Base-by-base conservation (phyloP, 306 rosid genomes). In the Luffa acutangula region DNA sequence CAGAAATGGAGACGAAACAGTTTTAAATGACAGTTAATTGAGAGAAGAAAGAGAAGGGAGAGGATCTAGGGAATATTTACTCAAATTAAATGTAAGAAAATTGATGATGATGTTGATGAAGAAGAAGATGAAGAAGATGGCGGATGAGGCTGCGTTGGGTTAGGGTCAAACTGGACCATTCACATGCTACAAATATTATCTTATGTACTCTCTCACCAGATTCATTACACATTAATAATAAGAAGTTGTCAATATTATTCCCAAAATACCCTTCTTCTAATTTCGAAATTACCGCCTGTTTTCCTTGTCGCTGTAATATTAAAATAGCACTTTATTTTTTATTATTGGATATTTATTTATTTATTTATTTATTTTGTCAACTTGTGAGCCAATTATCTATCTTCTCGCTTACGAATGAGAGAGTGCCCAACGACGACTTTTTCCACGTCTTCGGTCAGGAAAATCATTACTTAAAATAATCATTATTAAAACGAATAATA, bases 91-190 rank as follows among this genome's bases (percentile, higher is more conserved):
- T n/a, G 31, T 9, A 20, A 42, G 14, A 34, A 13, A 12, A 10
- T 4, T 18, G 34, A 15, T 1, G 18, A 63, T 4, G 37, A 43
- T 10, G 72, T 65, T 17, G 58, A 49, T 20, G 74, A 45, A 5
- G 74, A 46, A 78, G 72, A 76, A 25, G 58, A 49, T 20, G 74
- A 45, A 3, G 74, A 46, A 78, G 52, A 51, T 58, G 31, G 64
- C 72, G 83, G 76, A 51, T 58, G 80, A 58, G 77, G 80, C 78
- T 82, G 80, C 82, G 80, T 21, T 74, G 67, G 58, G 41, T 39
- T 12, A 43, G 72, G 59, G 82, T 80, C 84, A 77, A 82, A 82
- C 76, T 64, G 49, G 77, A 54, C 52, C 36, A 58, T 33, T 69
- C 84, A 71, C 85, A 80, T 77, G 80, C 79, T 48, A 10, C 12